phyloP scores from a whole-genome alignment of 768 basidiomycete species.

The Russula olivacea region DNA sequence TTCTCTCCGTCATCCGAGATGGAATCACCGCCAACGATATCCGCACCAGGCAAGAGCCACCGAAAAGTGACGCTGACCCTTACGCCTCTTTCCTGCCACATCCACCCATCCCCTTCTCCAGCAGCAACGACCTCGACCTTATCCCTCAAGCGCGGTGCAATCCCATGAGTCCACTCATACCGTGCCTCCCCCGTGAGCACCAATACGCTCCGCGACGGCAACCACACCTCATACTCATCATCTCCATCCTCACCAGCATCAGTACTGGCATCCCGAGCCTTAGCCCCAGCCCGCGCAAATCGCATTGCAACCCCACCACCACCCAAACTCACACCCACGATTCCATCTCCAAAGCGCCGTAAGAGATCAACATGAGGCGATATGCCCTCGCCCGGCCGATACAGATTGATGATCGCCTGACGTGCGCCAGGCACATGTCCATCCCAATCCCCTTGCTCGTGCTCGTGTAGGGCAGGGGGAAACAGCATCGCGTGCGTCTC shows the following conservation, averaged over 20 bases:
- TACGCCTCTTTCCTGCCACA: conserved; percentile 46
- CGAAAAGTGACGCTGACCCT: conserved; percentile 82
- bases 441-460: conserved; percentile 7
- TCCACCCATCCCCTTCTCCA: conserved; percentile 6
- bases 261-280: too few species aligned
- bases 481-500: conserved; percentile 54
- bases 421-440: conserved; percentile 42
- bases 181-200: conserved; percentile 77
- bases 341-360: conserved; percentile 79
- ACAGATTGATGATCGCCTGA: conserved; percentile 88
- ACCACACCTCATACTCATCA: conserved; percentile 47
- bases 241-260: background rate
- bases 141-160: conserved; percentile 57
- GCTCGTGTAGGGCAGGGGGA: conserved; percentile 32
- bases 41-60: conserved; percentile 81
- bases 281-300: conserved; percentile 37
- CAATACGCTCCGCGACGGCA: conserved; percentile 71
- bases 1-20: background rate
- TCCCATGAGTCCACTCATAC: conserved; percentile 87
- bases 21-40: conserved; percentile 46
- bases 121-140: conserved; percentile 39
- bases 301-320: conserved; percentile 74
- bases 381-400: conserved; percentile 86
- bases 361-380: conserved; percentile 83
- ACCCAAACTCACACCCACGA: conserved; percentile 79